phyloP scores from a whole-genome alignment of 768 basidiomycete species.

The Podaxis mareebaensis region DNA sequence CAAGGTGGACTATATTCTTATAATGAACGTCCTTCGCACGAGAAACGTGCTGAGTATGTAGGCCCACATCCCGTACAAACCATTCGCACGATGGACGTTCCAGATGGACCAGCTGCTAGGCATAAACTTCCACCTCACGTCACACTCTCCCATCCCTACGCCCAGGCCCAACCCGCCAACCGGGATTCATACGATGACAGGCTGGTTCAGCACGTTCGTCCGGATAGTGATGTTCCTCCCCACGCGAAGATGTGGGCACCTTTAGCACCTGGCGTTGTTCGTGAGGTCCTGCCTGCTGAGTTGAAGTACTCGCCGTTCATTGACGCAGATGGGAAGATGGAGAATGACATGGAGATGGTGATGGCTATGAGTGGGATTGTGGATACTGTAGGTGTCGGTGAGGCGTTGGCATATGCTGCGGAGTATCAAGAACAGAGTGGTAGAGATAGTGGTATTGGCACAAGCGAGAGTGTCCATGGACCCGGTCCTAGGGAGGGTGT shows the following conservation, averaged over 20 bases:
- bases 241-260: slow-evolving; percentile 53
- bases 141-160: slow-evolving; percentile 44
- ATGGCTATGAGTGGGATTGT: slow-evolving; percentile 15
- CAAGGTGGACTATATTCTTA: slow-evolving; percentile 36
- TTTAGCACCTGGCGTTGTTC: slow-evolving; percentile 42
- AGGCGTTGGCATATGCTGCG: slow-evolving; percentile 55
- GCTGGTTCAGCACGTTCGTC: slow-evolving; percentile 32
- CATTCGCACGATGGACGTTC: slow-evolving; percentile 4
- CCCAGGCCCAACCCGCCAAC: slow-evolving; percentile 32
- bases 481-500: background rate
- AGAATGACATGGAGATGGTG: slow-evolving; percentile 15
- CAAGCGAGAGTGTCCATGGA: slow-evolving; percentile 40
- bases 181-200: slow-evolving; percentile 34
- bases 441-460: slow-evolving; percentile 48
- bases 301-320: slow-evolving; percentile 50
- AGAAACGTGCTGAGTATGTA: slow-evolving; percentile 32
- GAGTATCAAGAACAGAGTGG: slow-evolving; percentile 19
- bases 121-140: slow-evolving; percentile 41
- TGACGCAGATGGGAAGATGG: slow-evolving; percentile 23
- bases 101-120: slow-evolving; percentile 24
- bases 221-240: slow-evolving; percentile 41
- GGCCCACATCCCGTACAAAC: slow-evolving; percentile 32
- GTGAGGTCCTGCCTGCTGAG: slow-evolving; percentile 46
- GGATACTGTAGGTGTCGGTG: slow-evolving; percentile 61
- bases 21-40: slow-evolving; percentile 7